Conservation (phyloP, 805 yeast species). For the Teunomyces gatunensis region DNA sequence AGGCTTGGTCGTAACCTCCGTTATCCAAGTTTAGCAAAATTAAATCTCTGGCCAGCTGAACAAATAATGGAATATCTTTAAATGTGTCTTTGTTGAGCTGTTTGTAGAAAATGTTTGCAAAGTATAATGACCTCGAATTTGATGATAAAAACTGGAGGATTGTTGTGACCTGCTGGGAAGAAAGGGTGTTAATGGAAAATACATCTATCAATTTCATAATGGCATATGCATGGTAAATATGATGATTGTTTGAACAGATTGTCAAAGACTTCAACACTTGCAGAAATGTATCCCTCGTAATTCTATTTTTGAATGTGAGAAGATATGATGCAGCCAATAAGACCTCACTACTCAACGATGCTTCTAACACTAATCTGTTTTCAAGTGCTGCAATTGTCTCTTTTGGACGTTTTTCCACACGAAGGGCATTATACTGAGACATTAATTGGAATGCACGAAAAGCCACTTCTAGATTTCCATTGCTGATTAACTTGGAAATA, state of each 20-base stretch:
- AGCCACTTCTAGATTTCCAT: not conserved
- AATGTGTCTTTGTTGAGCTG: not conserved
- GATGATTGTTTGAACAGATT: slow-evolving; percentile 6
- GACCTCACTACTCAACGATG: slow-evolving; percentile 20
- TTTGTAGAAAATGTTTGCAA: slow-evolving; percentile 7
- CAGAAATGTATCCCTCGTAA: slow-evolving; percentile 1
- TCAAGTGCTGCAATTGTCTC: slow-evolving; percentile 5
- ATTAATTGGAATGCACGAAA: not conserved
- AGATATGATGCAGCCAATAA: slow-evolving; percentile 20
- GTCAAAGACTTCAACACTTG: slow-evolving; percentile 12
- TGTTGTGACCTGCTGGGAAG: not conserved
- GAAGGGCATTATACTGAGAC: not conserved
- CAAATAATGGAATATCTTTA: not conserved
- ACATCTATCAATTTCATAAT: slow-evolving; percentile 7
- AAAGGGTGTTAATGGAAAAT: slow-evolving; percentile 1
- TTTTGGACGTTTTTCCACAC: not conserved
- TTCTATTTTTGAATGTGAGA: slow-evolving; percentile 1
- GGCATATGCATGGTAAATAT: slow-evolving; percentile 6
- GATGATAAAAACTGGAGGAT: slow-evolving; percentile 4
- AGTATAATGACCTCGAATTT: slow-evolving; percentile 8
- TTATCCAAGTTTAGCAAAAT: slow-evolving; percentile 5
- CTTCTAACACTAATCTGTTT: slow-evolving; percentile 15
- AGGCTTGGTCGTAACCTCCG: slow-evolving; percentile 3
- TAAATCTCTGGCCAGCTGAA: not conserved
- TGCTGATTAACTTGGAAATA: slow-evolving; percentile 8